Percentiles rank a stretch among this genome's conserved stretches.
These are phyloP conservation scores for Chytriomyces confervae DNA, from an alignment of 192 early-diverging fungal species.

Conservation along the genomic window DNA sequence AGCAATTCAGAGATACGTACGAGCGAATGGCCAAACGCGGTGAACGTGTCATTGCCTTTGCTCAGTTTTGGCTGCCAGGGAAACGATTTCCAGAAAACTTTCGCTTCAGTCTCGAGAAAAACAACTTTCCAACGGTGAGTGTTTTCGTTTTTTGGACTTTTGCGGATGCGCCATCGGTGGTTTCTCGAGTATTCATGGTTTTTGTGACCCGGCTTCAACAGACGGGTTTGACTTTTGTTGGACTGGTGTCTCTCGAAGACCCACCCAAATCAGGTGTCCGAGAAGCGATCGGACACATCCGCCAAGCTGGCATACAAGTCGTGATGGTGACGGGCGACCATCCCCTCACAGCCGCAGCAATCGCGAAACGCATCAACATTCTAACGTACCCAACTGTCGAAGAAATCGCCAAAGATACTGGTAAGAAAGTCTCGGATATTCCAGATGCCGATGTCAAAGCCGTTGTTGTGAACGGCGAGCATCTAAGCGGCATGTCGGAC, in stretches of 20 bases:
- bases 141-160: not conserved
- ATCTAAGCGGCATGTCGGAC: conserved; percentile 72
- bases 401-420: conserved; percentile 13
- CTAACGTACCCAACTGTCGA: conserved; percentile 27
- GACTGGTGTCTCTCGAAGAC: conserved; percentile 87
- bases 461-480: conserved; percentile 81
- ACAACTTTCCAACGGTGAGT: conserved; percentile 68
- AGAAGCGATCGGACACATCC: conserved; percentile 85
- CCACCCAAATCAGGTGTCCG: conserved; percentile 95
- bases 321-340: conserved; percentile 98
- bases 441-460: conserved; percentile 76
- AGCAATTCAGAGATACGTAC: conserved; percentile 66
- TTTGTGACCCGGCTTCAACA: conserved; percentile 2
- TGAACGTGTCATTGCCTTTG: conserved; percentile 90
- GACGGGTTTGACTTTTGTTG: conserved; percentile 71
- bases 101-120: conserved; percentile 72
- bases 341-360: conserved; percentile 91
- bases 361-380: conserved; percentile 87
- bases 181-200: conserved; percentile 23
- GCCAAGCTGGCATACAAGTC: conserved; percentile 89
- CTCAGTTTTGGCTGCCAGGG: conserved; percentile 73
- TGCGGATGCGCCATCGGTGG: not conserved
- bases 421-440: conserved; percentile 36
- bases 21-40: conserved; percentile 81
- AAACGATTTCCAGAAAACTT: conserved; percentile 75